Base-by-base conservation (phyloP, 345 rosid species). In the Eucalyptus melliodora region DNA sequence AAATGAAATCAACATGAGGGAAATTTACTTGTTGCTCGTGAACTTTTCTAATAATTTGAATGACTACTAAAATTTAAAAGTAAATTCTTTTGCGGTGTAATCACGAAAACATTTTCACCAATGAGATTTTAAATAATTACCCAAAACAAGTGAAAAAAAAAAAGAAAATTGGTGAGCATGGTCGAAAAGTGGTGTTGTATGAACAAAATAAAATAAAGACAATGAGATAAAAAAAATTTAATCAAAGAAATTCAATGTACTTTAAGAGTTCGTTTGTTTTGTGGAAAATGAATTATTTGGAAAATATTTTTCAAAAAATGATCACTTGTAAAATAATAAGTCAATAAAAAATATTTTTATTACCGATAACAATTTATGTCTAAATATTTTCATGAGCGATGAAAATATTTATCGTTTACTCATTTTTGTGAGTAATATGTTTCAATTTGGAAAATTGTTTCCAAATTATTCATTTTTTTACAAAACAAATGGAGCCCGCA, bases 401-500 rank as follows among this genome's bases (percentile, higher is more conserved):
- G 6, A 4, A 56, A 24, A 23, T 24, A 56, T 56, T 56, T 24
- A 56, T 24, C 1, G 1, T 24, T 56, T 24, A 56, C 30, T 56
- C 62, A 56, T 24, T 56, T 53, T 56, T 56, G 60, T 56, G 62
- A 56, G 3, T 24, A 10, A 56, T 56, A 56, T 56, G 13, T 15
- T 50, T 50, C 17, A 50, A 8, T 24, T 2, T 56, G 62, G 30
- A 24, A 53, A 53, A 56, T 56, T 2, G 0, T 24, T 56, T 56
- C 2, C 14, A 24, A 24, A 56, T 56, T 24, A 56, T 56, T 56
- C 1, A n/a, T n/a, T 24, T 24, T 9, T 56, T 56, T 23, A 24
- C 2, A 0, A 24, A 56, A 24, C 11, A 24, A 56, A 24, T 56
- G 6, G 3, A 56, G 62, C 62, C 1, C 10, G 0, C 0, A 10